These are phyloP conservation scores for Hyaloscypha variabilis DNA, from an alignment of 495 filamentous ascomycete genomes.

Conservation along the genomic window DNA sequence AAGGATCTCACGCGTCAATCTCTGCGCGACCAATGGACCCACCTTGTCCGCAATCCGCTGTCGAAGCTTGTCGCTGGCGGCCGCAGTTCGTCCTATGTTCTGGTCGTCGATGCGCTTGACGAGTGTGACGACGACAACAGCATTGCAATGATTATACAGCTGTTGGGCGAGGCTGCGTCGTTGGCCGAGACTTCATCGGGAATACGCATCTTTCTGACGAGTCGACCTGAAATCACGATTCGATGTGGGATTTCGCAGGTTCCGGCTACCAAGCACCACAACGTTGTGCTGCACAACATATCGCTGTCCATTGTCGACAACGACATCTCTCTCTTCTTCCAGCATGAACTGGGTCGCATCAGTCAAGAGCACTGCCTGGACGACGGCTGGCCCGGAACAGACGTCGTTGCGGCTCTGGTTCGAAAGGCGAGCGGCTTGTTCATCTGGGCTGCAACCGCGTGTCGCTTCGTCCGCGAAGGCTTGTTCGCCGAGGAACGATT, in stretches of 20 bases:
- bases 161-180: background rate
- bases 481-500: background rate
- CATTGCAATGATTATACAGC: background rate
- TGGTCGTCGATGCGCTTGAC: background rate
- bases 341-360: background rate
- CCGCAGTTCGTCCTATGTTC: background rate
- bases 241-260: background rate
- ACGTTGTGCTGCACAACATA: background rate
- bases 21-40: background rate
- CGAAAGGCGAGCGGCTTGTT: background rate
- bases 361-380: background rate
- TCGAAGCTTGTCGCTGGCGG: background rate
- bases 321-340: background rate
- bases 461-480: background rate
- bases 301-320: background rate
- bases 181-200: background rate
- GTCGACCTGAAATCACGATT: background rate
- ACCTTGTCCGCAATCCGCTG: background rate
- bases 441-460: background rate
- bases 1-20: background rate
- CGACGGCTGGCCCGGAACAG: background rate
- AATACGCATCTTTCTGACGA: background rate
- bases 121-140: background rate
- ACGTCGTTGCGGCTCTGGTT: background rate
- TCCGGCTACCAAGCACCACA: background rate